phyloP scores from a whole-genome alignment of 345 rosid genomes.

The Aquilaria sinensis region DNA sequence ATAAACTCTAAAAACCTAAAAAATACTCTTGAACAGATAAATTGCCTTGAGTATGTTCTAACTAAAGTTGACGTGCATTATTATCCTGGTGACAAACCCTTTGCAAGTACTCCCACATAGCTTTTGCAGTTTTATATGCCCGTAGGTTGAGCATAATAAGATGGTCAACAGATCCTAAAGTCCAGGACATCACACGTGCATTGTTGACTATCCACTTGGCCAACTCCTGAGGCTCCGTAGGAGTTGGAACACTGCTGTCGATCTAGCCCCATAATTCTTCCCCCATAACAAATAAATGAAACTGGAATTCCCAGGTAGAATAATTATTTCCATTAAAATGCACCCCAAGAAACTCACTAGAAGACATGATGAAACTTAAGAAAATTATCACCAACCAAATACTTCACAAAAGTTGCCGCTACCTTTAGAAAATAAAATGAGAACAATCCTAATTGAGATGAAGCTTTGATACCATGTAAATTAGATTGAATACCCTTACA shows the following conservation, averaged over 20 bases:
- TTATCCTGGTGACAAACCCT: conserved; percentile 3
- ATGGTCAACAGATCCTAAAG: neutral
- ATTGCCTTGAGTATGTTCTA: neutral
- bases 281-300: neutral
- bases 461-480: neutral
- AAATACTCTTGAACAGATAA: conserved; percentile 17
- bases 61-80: neutral
- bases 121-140: neutral
- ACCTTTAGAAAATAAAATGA: neutral
- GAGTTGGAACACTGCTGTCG: neutral
- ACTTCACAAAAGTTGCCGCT: neutral
- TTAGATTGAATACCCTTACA: too few species aligned
- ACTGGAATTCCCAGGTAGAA: conserved; percentile 13
- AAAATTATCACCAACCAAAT: neutral
- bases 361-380: neutral
- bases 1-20: conserved; percentile 3
- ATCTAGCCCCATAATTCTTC: conserved; percentile 8
- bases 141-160: neutral
- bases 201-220: too few species aligned
- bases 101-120: conserved; percentile 5
- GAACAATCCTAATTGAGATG: neutral
- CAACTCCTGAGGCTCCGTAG: too few species aligned
- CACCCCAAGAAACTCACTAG: neutral
- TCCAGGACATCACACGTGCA: too few species aligned
- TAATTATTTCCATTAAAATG: conserved; percentile 6